Percentiles rank a stretch among this genome's conserved stretches.
Conservation (phyloP, 2,329 filamentous ascomycete genomes). For the Microsporum audouinii region DNA sequence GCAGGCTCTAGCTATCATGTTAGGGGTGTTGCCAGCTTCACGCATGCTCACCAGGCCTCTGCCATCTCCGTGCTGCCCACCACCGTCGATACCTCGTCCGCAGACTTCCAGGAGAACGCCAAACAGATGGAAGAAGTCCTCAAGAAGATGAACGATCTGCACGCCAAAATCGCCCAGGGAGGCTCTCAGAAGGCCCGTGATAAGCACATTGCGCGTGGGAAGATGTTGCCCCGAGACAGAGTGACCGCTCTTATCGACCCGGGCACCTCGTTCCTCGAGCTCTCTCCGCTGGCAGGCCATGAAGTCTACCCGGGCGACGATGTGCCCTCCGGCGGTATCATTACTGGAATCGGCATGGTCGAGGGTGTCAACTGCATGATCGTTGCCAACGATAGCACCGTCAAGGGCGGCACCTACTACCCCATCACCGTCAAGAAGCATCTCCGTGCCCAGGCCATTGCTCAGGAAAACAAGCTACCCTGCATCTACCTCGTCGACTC, state of each 20-base stretch:
- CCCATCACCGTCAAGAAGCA: slow-evolving; percentile 98
- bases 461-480: slow-evolving; percentile 67
- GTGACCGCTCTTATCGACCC: slow-evolving; percentile 79
- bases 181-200: slow-evolving; percentile 71
- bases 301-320: slow-evolving; percentile 78
- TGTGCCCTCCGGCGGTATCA: slow-evolving; percentile 78
- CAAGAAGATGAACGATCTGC: slow-evolving; percentile 56
- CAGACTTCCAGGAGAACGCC: slow-evolving; percentile 72
- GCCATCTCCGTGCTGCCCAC: slow-evolving; percentile 72
- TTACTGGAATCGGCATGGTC: slow-evolving; percentile 82
- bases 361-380: slow-evolving; percentile 87
- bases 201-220: slow-evolving; percentile 77
- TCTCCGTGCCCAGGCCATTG: slow-evolving; percentile 78
- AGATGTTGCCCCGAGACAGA: slow-evolving; percentile 88
- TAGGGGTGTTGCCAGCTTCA: slow-evolving; percentile 59
- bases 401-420: slow-evolving; percentile 95
- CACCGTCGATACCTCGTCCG: slow-evolving; percentile 61
- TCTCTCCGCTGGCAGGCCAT: slow-evolving; percentile 84
- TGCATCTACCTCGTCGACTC: slow-evolving; percentile 97
- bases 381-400: slow-evolving; percentile 90
- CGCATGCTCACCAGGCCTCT: slow-evolving; percentile 66
- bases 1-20: slow-evolving; percentile 7
- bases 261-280: slow-evolving; percentile 79
- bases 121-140: slow-evolving; percentile 64
- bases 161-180: slow-evolving; percentile 59